These are phyloP conservation scores for Fragilariopsis cylindrus DNA, from an alignment of 108 stramenopile species.

Conservation along the genomic window DNA sequence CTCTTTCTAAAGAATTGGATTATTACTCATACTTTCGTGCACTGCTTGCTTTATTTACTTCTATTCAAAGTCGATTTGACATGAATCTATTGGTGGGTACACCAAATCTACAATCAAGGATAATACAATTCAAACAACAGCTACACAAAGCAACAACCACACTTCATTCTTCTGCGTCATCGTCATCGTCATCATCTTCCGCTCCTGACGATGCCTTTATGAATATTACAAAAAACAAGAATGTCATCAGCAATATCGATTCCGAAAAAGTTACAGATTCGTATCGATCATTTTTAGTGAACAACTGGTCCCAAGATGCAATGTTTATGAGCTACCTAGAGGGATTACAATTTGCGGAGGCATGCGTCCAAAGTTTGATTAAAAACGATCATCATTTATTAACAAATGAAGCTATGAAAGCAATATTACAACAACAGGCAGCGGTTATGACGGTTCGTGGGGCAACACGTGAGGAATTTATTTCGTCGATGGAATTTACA, in stretches of 20 bases:
- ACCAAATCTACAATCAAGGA: conserved; percentile 59
- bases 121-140: conserved; percentile 41
- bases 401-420: conserved; percentile 33
- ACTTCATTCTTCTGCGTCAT: neutral
- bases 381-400: conserved; percentile 27
- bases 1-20: too few species aligned
- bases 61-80: conserved; percentile 49
- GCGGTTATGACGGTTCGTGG: conserved; percentile 73
- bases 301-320: conserved; percentile 50
- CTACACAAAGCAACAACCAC: conserved; percentile 15
- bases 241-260: neutral
- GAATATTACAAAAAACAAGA: conserved; percentile 1
- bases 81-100: conserved; percentile 81
- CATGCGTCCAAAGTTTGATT: conserved; percentile 52
- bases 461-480: conserved; percentile 62
- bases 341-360: conserved; percentile 37
- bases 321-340: conserved; percentile 80
- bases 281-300: conserved; percentile 49
- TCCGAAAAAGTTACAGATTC: conserved; percentile 36
- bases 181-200: neutral
- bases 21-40: too few species aligned
- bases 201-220: neutral
- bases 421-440: conserved; percentile 55
- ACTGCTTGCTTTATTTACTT: too few species aligned
- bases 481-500: conserved; percentile 59